A percentile compares a stretch with the other conserved stretches of the same genome.
Evolutionary conservation across 1,284 basidiomycete species (phyloP).

Genomic region (Grifola frondosa): DNA sequence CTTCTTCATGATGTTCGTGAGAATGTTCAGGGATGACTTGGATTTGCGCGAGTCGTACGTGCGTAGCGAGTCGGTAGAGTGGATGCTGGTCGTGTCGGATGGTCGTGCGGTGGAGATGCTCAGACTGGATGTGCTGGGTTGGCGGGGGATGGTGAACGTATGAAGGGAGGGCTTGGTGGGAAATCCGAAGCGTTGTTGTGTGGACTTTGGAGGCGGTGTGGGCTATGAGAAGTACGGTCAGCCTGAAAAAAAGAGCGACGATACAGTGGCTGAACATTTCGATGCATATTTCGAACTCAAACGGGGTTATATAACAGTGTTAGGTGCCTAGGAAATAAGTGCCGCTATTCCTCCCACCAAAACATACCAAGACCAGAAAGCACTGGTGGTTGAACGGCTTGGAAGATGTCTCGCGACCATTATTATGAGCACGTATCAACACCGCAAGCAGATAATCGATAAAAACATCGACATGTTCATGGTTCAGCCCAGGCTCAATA

Average conservation of each 20-base stretch:
- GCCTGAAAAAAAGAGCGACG: not conserved
- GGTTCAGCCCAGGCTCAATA: no score
- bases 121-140: conserved; percentile 23
- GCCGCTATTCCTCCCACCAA: no score
- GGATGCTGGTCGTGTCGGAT: conserved; percentile 23
- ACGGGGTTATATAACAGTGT: no score
- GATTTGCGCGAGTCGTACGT: conserved; percentile 20
- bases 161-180: conserved; percentile 24
- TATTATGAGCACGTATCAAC: no score
- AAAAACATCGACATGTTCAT: no score
- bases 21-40: conserved; percentile 20
- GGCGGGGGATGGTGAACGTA: conserved; percentile 24
- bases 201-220: conserved; percentile 26
- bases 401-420: no score
- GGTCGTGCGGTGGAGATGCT: conserved; percentile 20
- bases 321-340: no score
- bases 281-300: no score
- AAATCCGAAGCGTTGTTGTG: conserved; percentile 20
- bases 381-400: no score
- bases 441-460: no score
- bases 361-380: no score
- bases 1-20: conserved; percentile 32
- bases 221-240: conserved; percentile 16
- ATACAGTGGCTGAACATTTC: no score
- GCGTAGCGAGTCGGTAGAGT: conserved; percentile 18